Evolutionary conservation across 352 stramenopile genomes (phyloP).

Genomic region (Pythium rishiriense): DNA sequence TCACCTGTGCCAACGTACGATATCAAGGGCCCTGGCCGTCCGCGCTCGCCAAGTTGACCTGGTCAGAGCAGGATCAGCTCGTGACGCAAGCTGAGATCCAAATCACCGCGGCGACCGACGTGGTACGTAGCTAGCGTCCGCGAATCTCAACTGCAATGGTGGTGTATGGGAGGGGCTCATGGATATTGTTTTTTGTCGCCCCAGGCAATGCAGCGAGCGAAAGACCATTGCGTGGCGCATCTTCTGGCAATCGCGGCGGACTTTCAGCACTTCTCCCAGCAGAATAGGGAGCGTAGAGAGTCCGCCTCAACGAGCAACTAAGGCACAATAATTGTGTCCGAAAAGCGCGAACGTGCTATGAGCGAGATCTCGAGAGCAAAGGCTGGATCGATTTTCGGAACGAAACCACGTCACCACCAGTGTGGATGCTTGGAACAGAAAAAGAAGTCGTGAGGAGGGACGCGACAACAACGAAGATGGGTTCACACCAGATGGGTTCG

Average conservation of each 20-base stretch:
- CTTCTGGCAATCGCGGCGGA: constrained; percentile 14
- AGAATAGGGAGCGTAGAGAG: background rate
- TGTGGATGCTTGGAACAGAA: constrained; percentile 6
- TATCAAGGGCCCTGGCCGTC: constrained; percentile 36
- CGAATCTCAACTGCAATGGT: background rate
- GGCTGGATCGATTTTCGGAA: background rate
- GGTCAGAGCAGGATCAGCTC: background rate
- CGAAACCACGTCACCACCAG: background rate
- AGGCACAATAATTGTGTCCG: too few relatives aligned
- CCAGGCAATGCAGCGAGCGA: constrained; percentile 25
- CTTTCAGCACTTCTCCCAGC: constrained; percentile 7
- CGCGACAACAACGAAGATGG: constrained; percentile 1
- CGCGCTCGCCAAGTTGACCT: constrained; percentile 33
- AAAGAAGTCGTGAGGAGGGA: background rate
- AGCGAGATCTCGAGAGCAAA: too few relatives aligned
- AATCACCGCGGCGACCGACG: constrained; percentile 22
- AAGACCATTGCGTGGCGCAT: constrained; percentile 20
- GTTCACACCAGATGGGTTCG: constrained; percentile 23
- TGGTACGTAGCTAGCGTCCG: constrained; percentile 5
- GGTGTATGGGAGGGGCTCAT: background rate
- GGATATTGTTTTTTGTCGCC: background rate
- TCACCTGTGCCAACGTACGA: constrained; percentile 28
- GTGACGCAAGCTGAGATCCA: constrained; percentile 22
- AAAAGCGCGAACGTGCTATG: too few relatives aligned
- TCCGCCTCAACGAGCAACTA: background rate